phyloP scores from a whole-genome alignment of 1,284 basidiomycete genomes.

The Tausonia pullulans region DNA sequence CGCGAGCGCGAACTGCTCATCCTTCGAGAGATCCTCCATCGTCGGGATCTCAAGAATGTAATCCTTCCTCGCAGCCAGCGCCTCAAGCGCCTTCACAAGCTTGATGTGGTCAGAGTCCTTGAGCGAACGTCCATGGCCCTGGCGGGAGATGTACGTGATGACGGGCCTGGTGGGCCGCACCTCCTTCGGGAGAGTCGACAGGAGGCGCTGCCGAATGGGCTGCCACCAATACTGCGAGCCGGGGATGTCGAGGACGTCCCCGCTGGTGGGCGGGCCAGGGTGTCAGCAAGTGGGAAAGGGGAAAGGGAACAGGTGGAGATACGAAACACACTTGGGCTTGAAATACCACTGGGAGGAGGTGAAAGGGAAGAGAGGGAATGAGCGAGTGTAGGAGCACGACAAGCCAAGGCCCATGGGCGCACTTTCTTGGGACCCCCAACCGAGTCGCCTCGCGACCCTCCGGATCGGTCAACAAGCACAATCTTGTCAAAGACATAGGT shows the following conservation, averaged over 20 bases:
- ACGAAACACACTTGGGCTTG: too few species aligned
- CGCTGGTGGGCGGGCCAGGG: background rate
- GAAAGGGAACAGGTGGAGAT: background rate
- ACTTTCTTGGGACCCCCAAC: background rate
- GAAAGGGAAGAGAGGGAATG: too few species aligned
- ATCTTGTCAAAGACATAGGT: slow-evolving; percentile 49
- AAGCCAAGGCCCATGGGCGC: too few species aligned
- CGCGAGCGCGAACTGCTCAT: slow-evolving; percentile 34
- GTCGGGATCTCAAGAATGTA: slow-evolving; percentile 48
- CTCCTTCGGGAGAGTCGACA: slow-evolving; percentile 22
- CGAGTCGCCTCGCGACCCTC: background rate
- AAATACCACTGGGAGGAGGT: too few species aligned
- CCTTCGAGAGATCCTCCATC: slow-evolving; percentile 32
- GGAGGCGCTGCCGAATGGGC: slow-evolving; percentile 3
- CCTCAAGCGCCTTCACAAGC: slow-evolving; percentile 48
- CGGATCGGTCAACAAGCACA: slow-evolving; percentile 56
- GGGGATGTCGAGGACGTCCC: slow-evolving; percentile 22
- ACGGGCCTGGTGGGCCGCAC: slow-evolving; percentile 36
- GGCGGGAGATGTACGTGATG: slow-evolving; percentile 64
- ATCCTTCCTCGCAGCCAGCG: slow-evolving; percentile 43
- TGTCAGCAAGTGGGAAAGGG: background rate
- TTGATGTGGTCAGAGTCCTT: slow-evolving; percentile 48
- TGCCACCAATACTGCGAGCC: background rate
- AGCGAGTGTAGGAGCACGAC: too few species aligned
- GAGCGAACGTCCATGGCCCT: slow-evolving; percentile 47